Base-by-base conservation (phyloP, 1,139 yeast species). In the Meyerozyma sp. region DNA sequence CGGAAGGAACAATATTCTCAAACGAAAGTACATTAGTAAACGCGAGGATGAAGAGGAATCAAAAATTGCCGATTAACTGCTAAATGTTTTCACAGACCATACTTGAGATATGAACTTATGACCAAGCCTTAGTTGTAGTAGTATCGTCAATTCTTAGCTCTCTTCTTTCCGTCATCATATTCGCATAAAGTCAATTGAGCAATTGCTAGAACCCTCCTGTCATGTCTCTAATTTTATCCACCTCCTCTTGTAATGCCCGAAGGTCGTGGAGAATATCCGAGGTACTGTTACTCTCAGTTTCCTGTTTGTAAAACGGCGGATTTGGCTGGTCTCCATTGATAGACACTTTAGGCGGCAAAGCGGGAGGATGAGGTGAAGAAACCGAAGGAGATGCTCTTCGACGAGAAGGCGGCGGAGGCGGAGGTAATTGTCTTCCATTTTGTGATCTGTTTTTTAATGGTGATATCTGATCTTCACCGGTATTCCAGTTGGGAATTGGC, bases 211-310 rank as follows among this genome's bases (percentile, higher is more conserved):
- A 73, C 5, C 77, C 78, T n/a, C 77, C 77, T 7, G 77, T 71
- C 73, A 73, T 66, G 46, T 62, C 65, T 51, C 76, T 57, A 35
- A 75, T 74, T 46, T 71, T 70, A 54, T 82, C 84, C 16, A 82
- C 85, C 55, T 82, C 88, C 36, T 73, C 81, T 52, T 82, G 85
- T 42, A 82, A 63, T 16, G 82, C 82, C 55, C 77, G 77, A 47
- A 81, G 66, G 56, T 82, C 83, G 44, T 81, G 82, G 50, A 82
- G 59, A 21, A 81, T 78, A 47, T 79, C 75, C 4, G 74, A 66
- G 2, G 79, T 75, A 46, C 75, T 72, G 44, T 63, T 64, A 46
- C 58, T 62, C 30, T 49, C 36, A 28, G 51, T 53, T 8, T 46
- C 35, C 28, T 34, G 37, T 10, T 9, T 34, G 27, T 44, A 8